Evolutionary conservation across 1,284 basidiomycete genomes (phyloP).

Genomic region (Ganoderma multipileum): DNA sequence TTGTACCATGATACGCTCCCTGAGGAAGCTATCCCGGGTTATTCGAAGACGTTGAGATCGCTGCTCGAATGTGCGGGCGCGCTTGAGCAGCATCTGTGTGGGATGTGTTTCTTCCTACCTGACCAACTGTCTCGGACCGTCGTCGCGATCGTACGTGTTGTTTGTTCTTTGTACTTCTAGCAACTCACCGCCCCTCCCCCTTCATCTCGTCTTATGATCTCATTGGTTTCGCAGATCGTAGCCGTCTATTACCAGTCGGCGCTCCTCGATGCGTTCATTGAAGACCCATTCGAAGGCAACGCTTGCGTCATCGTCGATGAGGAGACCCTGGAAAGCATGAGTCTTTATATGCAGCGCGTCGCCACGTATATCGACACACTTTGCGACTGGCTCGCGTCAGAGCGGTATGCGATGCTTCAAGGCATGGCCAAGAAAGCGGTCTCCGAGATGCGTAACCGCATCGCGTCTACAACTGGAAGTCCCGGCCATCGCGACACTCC

Average conservation of each 20-base stretch:
- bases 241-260: constrained; percentile 11
- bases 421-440: neutral
- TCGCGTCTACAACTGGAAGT: neutral
- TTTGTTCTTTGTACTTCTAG: neutral
- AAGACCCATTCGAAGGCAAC: neutral
- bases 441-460: neutral
- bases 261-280: neutral
- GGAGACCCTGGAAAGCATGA: constrained; percentile 10
- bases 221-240: constrained; percentile 11
- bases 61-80: constrained; percentile 20
- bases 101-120: constrained; percentile 16
- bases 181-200: neutral
- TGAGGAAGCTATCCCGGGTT: neutral
- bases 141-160: constrained; percentile 22
- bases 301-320: constrained; percentile 6
- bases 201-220: too few relatives aligned
- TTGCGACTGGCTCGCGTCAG: constrained; percentile 6
- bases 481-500: neutral
- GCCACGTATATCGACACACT: neutral
- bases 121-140: constrained; percentile 10
- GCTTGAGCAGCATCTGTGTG: constrained; percentile 17
- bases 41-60: neutral
- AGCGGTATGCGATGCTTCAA: neutral
- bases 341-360: constrained; percentile 14
- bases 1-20: constrained; percentile 8